phyloP scores from a whole-genome alignment of 257 asterid genomes.

The Lycium ferocissimum region DNA sequence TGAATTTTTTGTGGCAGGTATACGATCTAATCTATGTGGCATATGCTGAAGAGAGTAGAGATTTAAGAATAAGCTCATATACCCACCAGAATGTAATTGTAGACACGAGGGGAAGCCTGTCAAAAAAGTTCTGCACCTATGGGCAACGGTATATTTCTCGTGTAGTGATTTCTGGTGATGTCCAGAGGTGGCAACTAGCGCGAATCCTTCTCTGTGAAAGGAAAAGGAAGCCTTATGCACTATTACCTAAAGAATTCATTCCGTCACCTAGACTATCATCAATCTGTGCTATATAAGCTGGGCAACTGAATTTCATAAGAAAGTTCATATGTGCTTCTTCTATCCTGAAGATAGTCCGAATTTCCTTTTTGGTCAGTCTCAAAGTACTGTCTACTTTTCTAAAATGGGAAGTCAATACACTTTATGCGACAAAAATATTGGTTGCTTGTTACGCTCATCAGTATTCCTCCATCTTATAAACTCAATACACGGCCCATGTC shows the following conservation, averaged over 20 bases:
- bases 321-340: constrained; percentile 4
- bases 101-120: neutral
- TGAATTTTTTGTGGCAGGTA: constrained; percentile 20
- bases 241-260: neutral
- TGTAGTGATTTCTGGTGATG: neutral
- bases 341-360: neutral
- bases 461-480: constrained; percentile 7
- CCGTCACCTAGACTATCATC: constrained; percentile 20
- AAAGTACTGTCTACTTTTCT: neutral
- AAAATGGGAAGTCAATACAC: neutral
- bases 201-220: neutral
- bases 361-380: neutral
- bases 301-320: neutral
- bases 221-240: neutral
- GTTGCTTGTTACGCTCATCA: neutral
- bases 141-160: neutral
- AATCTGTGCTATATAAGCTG: constrained; percentile 12
- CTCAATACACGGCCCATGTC: neutral
- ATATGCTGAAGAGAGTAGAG: neutral
- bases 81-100: neutral
- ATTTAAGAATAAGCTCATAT: neutral
- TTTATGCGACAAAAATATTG: neutral
- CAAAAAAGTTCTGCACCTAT: neutral
- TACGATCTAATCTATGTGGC: neutral
- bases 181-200: neutral